Evolutionary conservation across 2,329 filamentous ascomycete genomes (phyloP).

Genomic region (Aureobasidium leucospermi): DNA sequence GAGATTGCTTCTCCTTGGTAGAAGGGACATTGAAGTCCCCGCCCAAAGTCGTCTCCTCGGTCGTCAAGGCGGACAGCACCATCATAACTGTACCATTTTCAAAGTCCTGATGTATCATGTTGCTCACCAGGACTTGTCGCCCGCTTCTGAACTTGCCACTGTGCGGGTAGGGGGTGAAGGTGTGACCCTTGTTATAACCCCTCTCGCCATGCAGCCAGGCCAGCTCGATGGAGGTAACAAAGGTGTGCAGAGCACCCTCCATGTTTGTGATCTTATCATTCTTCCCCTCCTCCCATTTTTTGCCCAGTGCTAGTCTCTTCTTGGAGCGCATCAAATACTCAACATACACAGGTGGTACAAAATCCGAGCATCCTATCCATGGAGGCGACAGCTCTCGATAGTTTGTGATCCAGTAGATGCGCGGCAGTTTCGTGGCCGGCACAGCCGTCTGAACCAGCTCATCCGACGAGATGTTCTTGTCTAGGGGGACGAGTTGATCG

Average conservation of each 20-base stretch:
- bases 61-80: background rate
- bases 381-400: background rate
- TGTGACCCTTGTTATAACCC: background rate
- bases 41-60: background rate
- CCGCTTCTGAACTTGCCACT: background rate
- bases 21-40: background rate
- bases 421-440: background rate
- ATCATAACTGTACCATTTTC: constrained; percentile 2
- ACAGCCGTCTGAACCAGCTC: background rate
- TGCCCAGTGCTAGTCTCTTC: background rate
- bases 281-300: background rate
- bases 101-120: constrained; percentile 11
- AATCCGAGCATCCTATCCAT: background rate
- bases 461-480: background rate
- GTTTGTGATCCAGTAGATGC: background rate
- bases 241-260: constrained; percentile 11
- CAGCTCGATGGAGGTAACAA: constrained; percentile 4
- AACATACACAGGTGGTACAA: background rate
- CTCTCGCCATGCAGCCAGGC: constrained; percentile 1
- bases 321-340: constrained; percentile 4
- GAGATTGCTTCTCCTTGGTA: background rate
- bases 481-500: background rate
- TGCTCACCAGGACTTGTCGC: constrained; percentile 2
- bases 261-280: constrained; percentile 10
- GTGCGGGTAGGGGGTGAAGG: background rate